A percentile compares a stretch with the other conserved stretches of the same genome.
phyloP scores from a whole-genome alignment of 345 rosid species.

The Fremontodendron californicum region DNA sequence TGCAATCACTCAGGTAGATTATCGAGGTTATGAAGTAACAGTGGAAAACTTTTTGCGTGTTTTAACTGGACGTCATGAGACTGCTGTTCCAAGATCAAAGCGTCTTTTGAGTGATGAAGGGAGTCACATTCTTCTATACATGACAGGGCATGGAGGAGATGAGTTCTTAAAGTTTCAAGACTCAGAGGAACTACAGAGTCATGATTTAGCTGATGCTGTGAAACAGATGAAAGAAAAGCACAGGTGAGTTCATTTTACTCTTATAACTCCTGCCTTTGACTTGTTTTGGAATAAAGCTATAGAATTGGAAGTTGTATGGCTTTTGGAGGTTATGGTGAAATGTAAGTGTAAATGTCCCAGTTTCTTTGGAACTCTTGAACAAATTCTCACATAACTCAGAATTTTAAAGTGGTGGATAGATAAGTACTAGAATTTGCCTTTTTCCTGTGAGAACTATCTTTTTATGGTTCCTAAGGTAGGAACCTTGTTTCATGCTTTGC shows the following conservation, averaged over 20 bases:
- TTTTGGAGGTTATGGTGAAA: neutral
- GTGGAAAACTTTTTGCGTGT: constrained; percentile 88
- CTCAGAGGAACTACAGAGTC: constrained; percentile 96
- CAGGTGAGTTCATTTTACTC: constrained; percentile 42
- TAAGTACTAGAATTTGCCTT: neutral
- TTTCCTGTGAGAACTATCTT: neutral
- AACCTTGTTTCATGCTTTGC: neutral
- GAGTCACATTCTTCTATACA: constrained; percentile 92
- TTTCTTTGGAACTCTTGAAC: neutral
- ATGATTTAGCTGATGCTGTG: constrained; percentile 98
- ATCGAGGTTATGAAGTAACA: constrained; percentile 96
- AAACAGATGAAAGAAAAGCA: constrained; percentile 98
- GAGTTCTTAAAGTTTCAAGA: constrained; percentile 96
- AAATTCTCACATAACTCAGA: neutral
- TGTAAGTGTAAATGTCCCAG: neutral
- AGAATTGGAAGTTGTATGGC: neutral
- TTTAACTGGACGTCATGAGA: constrained; percentile 84
- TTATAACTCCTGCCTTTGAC: constrained; percentile 14
- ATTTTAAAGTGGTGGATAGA: neutral
- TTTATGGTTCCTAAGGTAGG: neutral
- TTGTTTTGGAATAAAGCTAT: neutral
- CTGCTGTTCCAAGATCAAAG: constrained; percentile 98
- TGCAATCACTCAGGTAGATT: constrained; percentile 72
- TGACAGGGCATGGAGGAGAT: constrained; percentile 99
- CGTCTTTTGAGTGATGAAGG: constrained; percentile 98